These are phyloP conservation scores for Phytophthora syringae DNA, from an alignment of 352 stramenopile genomes.

Conservation along the genomic window DNA sequence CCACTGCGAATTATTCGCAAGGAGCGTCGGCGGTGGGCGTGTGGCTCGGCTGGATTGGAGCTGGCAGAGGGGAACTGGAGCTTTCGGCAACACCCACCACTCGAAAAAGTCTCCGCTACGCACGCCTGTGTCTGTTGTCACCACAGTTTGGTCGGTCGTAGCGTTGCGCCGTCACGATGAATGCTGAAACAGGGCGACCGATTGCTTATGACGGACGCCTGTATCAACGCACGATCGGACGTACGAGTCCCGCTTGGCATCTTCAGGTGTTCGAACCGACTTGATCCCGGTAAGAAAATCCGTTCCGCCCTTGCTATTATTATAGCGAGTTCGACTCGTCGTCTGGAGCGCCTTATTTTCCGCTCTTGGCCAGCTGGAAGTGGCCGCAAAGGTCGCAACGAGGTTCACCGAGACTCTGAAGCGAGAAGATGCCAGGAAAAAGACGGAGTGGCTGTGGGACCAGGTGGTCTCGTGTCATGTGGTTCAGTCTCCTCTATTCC, in stretches of 20 bases:
- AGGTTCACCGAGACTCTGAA: neutral
- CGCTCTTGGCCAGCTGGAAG: slow-evolving; percentile 7
- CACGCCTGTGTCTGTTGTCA: slow-evolving; percentile 16
- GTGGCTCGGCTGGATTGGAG: slow-evolving; percentile 11
- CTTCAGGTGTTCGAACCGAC: slow-evolving; percentile 41
- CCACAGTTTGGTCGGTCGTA: slow-evolving; percentile 14
- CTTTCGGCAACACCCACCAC: slow-evolving; percentile 17
- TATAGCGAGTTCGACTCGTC: no score
- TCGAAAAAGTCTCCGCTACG: slow-evolving; percentile 21
- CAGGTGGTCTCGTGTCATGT: slow-evolving; percentile 20
- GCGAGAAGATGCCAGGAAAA: neutral
- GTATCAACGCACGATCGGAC: slow-evolving; percentile 20
- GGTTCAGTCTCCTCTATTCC: slow-evolving; percentile 19
- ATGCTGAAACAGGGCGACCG: slow-evolving; percentile 10
- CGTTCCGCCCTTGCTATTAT: neutral
- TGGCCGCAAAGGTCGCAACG: neutral
- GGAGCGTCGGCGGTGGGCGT: slow-evolving; percentile 12
- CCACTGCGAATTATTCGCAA: slow-evolving; percentile 21
- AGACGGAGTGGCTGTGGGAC: neutral
- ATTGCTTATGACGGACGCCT: slow-evolving; percentile 27
- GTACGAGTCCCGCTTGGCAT: slow-evolving; percentile 9
- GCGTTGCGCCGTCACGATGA: slow-evolving; percentile 17
- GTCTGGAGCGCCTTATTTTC: slow-evolving; percentile 22
- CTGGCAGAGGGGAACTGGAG: slow-evolving; percentile 28
- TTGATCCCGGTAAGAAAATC: slow-evolving; percentile 39